These are phyloP conservation scores for Galeopsis tetrahit DNA, from an alignment of 257 asterid genomes.

Conservation along the genomic window DNA sequence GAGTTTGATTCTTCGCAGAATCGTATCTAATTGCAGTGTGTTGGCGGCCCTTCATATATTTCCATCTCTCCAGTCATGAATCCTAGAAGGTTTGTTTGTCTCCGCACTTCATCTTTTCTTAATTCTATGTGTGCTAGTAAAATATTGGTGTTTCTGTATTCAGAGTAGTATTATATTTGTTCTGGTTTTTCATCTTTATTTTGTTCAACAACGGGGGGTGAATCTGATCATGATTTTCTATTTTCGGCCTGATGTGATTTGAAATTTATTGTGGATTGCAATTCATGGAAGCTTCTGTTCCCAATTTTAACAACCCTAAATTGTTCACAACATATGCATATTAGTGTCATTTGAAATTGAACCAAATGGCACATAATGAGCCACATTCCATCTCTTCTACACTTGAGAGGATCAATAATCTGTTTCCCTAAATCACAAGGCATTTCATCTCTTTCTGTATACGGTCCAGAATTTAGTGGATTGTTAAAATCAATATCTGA, in stretches of 20 bases:
- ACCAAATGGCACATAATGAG: not conserved
- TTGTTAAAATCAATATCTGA: not conserved
- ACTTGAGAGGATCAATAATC: not conserved
- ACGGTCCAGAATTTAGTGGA: not conserved
- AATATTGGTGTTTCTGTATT: not conserved
- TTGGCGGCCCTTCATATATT: constrained; percentile 28
- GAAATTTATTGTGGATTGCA: not conserved
- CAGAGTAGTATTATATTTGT: not conserved
- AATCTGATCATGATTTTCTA: constrained; percentile 15
- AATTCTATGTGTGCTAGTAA: not conserved
- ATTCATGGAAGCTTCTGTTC: not conserved
- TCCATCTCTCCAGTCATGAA: constrained; percentile 50
- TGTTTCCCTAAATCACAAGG: not conserved
- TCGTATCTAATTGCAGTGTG: constrained; percentile 33
- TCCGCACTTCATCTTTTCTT: no score
- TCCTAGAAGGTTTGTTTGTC: constrained; percentile 54
- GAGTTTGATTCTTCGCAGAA: constrained; percentile 31
- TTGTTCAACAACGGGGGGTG: constrained; percentile 1
- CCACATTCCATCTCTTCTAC: constrained; percentile 10
- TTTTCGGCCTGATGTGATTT: constrained; percentile 12
- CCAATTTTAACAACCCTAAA: not conserved
- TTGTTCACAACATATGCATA: not conserved
- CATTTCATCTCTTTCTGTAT: not conserved
- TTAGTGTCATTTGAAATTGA: not conserved
- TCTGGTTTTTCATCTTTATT: constrained; percentile 5